phyloP scores from a whole-genome alignment of 257 asterid genomes.

The Thymus mandschuricus region DNA sequence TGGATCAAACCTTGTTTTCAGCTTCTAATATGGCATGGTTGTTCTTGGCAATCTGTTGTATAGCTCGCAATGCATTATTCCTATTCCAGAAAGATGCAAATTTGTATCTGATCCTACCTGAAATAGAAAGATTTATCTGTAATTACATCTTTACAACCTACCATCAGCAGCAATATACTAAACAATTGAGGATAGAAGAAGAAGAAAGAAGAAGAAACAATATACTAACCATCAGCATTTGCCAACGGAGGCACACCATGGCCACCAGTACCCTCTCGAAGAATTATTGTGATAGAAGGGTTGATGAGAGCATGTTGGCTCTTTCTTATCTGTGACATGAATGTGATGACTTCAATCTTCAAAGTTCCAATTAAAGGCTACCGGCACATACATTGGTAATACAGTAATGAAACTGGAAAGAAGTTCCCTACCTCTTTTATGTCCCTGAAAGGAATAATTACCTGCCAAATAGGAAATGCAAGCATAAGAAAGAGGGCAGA shows the following conservation, averaged over 20 bases:
- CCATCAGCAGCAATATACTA: neutral
- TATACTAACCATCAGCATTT: conserved; percentile 79
- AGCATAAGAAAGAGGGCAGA: conserved; percentile 29
- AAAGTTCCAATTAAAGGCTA: conserved; percentile 29
- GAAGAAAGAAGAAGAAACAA: conserved; percentile 25
- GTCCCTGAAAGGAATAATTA: conserved; percentile 83
- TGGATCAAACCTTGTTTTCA: conserved; percentile 72
- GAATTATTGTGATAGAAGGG: conserved; percentile 84
- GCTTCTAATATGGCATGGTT: conserved; percentile 68
- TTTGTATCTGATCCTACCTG: conserved; percentile 94
- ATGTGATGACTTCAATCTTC: conserved; percentile 25
- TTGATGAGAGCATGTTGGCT: conserved; percentile 92
- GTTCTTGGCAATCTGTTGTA: conserved; percentile 66
- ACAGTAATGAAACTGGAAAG: conserved; percentile 33
- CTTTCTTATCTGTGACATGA: conserved; percentile 68
- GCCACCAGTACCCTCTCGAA: conserved; percentile 86
- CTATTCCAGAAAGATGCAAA: conserved; percentile 99
- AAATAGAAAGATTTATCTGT: conserved; percentile 35
- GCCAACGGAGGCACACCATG: conserved; percentile 90
- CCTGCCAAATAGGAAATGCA: conserved; percentile 57
- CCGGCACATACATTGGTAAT: conserved; percentile 23
- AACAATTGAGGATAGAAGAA: conserved; percentile 23
- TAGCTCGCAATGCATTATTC: conserved; percentile 71
- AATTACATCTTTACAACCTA: conserved; percentile 11
- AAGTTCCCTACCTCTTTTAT: conserved; percentile 74